These are phyloP conservation scores for Magnolia kwangsiensis DNA, from an alignment of 164 flowering plant genomes.

Conservation along the genomic window DNA sequence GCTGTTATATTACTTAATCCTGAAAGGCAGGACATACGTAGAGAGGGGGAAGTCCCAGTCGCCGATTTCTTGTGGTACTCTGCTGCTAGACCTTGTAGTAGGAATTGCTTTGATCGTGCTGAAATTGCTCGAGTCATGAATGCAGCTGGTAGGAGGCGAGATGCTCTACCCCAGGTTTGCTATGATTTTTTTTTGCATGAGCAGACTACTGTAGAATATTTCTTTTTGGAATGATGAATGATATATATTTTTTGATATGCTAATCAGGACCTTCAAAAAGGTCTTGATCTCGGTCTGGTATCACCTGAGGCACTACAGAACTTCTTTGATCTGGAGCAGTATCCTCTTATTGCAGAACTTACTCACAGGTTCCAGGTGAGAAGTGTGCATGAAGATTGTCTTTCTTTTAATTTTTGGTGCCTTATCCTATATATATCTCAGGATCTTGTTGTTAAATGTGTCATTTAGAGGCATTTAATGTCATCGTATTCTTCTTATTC, in stretches of 20 bases:
- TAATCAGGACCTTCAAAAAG: constrained; percentile 86
- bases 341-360: constrained; percentile 82
- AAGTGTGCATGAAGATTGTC: background rate
- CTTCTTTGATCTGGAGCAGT: constrained; percentile 92
- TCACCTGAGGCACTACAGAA: constrained; percentile 92
- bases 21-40: constrained; percentile 78
- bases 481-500: background rate
- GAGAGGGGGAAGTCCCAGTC: constrained; percentile 92
- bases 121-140: constrained; percentile 97
- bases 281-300: constrained; percentile 91
- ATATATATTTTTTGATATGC: constrained; percentile 12
- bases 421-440: background rate
- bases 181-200: background rate
- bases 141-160: constrained; percentile 93
- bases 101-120: constrained; percentile 97
- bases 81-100: constrained; percentile 88
- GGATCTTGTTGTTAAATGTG: background rate
- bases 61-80: constrained; percentile 99
- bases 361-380: constrained; percentile 81
- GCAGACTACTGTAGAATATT: background rate
- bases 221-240: constrained; percentile 1
- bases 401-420: background rate
- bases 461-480: background rate
- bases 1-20: constrained; percentile 85
- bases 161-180: constrained; percentile 89